These are phyloP conservation scores for Craterostigma plantagineum DNA, from an alignment of 257 asterid genomes.

Conservation along the genomic window DNA sequence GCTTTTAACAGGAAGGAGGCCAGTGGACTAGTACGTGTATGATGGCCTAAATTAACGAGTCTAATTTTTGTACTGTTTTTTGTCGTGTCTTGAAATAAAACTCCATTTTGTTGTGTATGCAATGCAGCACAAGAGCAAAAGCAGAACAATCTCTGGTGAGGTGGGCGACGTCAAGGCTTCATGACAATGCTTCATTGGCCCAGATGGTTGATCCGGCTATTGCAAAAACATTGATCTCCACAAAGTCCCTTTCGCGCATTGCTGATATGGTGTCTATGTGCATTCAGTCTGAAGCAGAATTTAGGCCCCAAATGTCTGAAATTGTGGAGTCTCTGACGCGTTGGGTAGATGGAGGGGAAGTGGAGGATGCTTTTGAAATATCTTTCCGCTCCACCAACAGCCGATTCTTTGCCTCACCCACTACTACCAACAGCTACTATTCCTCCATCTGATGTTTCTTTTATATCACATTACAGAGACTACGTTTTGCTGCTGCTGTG, in stretches of 20 bases:
- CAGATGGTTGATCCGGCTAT: slow-evolving; percentile 74
- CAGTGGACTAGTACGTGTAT: slow-evolving; percentile 40
- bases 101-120: neutral
- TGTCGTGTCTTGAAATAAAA: neutral
- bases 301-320: slow-evolving; percentile 65
- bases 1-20: slow-evolving; percentile 71
- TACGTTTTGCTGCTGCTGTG: too few relatives aligned
- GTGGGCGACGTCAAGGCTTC: slow-evolving; percentile 78
- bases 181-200: slow-evolving; percentile 42
- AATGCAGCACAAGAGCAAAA: slow-evolving; percentile 39
- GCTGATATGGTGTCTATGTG: slow-evolving; percentile 71
- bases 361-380: slow-evolving; percentile 26
- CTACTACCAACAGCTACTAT: slow-evolving; percentile 40
- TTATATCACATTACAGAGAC: too few relatives aligned
- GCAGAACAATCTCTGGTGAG: slow-evolving; percentile 57
- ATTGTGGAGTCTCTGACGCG: slow-evolving; percentile 35
- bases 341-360: slow-evolving; percentile 30
- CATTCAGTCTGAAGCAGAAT: slow-evolving; percentile 80
- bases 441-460: neutral
- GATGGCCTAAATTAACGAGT: neutral
- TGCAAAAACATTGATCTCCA: slow-evolving; percentile 17
- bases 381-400: slow-evolving; percentile 55
- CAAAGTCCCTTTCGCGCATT: slow-evolving; percentile 46
- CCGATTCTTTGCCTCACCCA: slow-evolving; percentile 50
- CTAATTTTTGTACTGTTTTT: neutral